These are phyloP conservation scores for Nitzschia sp. DNA, from an alignment of 108 stramenopile genomes.

Conservation along the genomic window DNA sequence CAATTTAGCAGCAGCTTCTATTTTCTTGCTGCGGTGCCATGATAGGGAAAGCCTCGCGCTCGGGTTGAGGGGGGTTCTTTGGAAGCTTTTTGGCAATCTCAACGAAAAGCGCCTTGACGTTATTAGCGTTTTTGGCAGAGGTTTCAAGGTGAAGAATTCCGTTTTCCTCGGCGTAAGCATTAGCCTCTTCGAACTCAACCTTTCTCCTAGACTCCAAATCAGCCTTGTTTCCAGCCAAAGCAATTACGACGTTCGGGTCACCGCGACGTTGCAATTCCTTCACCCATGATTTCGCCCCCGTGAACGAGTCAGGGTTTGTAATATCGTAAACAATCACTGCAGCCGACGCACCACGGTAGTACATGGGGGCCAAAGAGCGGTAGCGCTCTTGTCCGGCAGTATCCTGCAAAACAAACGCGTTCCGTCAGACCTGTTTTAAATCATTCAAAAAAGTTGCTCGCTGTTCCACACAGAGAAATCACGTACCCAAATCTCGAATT, in stretches of 20 bases:
- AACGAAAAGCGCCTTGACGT: constrained; percentile 89
- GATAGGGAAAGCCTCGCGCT: constrained; percentile 95
- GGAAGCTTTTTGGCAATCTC: constrained; percentile 95
- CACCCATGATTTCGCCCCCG: constrained; percentile 98
- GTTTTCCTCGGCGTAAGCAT: constrained; percentile 92
- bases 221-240: constrained; percentile 96
- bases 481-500: constrained; percentile 96
- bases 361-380: constrained; percentile 96
- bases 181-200: constrained; percentile 92
- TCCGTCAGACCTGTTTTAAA: not conserved
- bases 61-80: constrained; percentile 84
- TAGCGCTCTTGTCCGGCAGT: constrained; percentile 97
- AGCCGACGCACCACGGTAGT: constrained; percentile 80
- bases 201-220: constrained; percentile 87
- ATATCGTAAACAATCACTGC: constrained; percentile 94
- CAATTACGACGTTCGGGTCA: constrained; percentile 97
- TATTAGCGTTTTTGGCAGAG: constrained; percentile 94
- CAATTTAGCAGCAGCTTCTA: constrained; percentile 83
- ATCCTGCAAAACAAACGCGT: constrained; percentile 47
- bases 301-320: constrained; percentile 95
- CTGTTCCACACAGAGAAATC: no score
- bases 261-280: constrained; percentile 98
- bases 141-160: constrained; percentile 96
- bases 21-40: constrained; percentile 78
- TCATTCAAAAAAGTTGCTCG: no score